phyloP scores from a whole-genome alignment of 345 rosid genomes.

The Syzygium aromaticum region DNA sequence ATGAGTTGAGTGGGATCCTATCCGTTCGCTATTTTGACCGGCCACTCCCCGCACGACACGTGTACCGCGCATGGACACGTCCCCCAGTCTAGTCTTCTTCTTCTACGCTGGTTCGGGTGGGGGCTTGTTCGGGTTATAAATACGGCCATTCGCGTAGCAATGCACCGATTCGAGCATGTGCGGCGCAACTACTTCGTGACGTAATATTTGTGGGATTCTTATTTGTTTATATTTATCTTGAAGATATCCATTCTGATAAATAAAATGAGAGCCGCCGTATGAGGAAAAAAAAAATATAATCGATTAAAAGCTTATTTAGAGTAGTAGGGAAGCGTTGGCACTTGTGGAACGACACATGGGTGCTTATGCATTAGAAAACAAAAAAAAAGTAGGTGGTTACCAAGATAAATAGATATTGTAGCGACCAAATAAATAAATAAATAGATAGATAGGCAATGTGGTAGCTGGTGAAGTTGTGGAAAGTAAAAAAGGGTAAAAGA shows the following conservation, averaged over 20 bases:
- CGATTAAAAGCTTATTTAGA: background rate
- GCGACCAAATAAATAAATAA: no score
- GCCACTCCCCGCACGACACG: background rate
- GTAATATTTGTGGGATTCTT: background rate
- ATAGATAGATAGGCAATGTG: background rate
- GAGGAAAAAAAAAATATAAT: background rate
- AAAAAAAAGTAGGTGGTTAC: background rate
- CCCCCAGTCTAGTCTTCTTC: background rate
- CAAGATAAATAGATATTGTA: background rate
- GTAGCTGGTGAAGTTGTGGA: background rate
- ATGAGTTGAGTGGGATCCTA: background rate
- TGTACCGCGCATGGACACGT: background rate
- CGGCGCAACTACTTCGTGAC: background rate
- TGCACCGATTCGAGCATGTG: background rate
- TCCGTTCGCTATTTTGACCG: background rate
- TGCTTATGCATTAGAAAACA: background rate
- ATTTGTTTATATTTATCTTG: background rate
- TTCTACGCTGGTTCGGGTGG: no score
- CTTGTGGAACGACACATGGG: background rate
- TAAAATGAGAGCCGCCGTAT: background rate
- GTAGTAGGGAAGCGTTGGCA: fast-evolving
- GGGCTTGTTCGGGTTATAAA: no score
- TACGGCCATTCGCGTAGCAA: background rate
- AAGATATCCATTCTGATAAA: background rate
- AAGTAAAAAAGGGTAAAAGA: background rate